Percentiles rank a stretch among this genome's conserved stretches.
These are phyloP conservation scores for Platismatia glauca DNA, from an alignment of 495 filamentous ascomycete species.

Conservation along the genomic window DNA sequence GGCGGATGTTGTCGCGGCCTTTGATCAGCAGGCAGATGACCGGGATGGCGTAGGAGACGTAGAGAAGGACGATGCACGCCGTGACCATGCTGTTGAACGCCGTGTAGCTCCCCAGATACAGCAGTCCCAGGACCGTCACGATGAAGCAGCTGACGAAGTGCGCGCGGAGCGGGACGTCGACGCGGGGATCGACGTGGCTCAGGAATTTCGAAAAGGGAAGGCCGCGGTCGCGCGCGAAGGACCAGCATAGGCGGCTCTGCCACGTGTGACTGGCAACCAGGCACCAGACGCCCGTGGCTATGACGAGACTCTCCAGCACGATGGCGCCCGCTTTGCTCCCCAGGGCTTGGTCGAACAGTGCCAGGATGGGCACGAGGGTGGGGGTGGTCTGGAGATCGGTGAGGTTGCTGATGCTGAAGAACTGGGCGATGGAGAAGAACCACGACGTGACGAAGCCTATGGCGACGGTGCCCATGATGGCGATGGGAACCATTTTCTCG, in stretches of 20 bases:
- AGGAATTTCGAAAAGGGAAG: conserved; percentile 42
- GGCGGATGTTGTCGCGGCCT: conserved; percentile 43
- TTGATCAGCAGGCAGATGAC: conserved; percentile 40
- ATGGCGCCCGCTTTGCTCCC: conserved; percentile 45
- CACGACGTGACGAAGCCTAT: conserved; percentile 52
- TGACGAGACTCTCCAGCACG: conserved; percentile 44
- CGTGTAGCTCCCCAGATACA: conserved; percentile 46
- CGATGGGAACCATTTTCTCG: conserved; percentile 37
- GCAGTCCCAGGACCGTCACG: conserved; percentile 41
- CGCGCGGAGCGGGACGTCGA: conserved; percentile 47
- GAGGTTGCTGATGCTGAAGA: conserved; percentile 51
- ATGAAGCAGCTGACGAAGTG: conserved; percentile 42
- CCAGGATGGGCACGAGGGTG: conserved; percentile 49
- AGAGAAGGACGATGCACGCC: conserved; percentile 42
- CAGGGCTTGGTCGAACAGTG: conserved; percentile 49
- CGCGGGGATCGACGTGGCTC: conserved; percentile 38
- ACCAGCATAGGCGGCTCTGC: conserved; percentile 52
- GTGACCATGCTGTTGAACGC: conserved; percentile 50
- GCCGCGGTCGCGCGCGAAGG: conserved; percentile 50
- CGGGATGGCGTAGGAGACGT: conserved; percentile 46
- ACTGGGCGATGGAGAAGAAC: conserved; percentile 47
- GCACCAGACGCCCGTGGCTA: conserved; percentile 48
- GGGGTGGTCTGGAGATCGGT: conserved; percentile 35
- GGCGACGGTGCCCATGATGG: conserved; percentile 50
- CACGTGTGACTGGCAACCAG: conserved; percentile 48